A percentile compares a stretch with the other conserved stretches of the same genome.
Conservation (phyloP, 2,329 filamentous ascomycete genomes). For the Fusarium falciforme region DNA sequence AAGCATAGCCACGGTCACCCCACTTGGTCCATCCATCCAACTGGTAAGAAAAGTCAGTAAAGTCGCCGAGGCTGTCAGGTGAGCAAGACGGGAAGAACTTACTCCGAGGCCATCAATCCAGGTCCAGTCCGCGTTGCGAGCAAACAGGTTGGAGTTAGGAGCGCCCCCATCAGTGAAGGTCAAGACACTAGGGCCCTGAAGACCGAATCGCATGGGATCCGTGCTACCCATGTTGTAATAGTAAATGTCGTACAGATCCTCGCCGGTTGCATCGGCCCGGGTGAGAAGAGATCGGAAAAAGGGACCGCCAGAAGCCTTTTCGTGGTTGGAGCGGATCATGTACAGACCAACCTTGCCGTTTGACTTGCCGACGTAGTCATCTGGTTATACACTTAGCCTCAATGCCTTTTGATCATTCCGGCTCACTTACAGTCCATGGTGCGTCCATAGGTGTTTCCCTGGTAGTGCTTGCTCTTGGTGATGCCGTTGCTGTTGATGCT, state of each 20-base stretch:
- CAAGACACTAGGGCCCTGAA: slow-evolving; percentile 55
- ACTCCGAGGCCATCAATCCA: slow-evolving; percentile 48
- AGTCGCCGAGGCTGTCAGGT: not conserved
- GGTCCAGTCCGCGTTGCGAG: slow-evolving; percentile 49
- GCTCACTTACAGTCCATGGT: slow-evolving; percentile 44
- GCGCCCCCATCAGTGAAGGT: slow-evolving; percentile 52
- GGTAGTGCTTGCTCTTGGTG: slow-evolving; percentile 55
- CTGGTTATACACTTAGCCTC: slow-evolving; percentile 21
- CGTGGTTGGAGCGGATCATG: slow-evolving; percentile 54
- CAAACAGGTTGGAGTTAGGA: slow-evolving; percentile 51
- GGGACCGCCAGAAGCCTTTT: slow-evolving; percentile 54
- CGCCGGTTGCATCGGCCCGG: slow-evolving; percentile 49
- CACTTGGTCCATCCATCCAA: slow-evolving; percentile 48
- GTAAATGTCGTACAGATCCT: slow-evolving; percentile 57
- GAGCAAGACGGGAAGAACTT: slow-evolving; percentile 1
- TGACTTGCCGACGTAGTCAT: slow-evolving; percentile 53
- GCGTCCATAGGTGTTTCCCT: slow-evolving; percentile 53
- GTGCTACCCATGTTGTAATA: slow-evolving; percentile 58
- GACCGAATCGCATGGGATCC: slow-evolving; percentile 54
- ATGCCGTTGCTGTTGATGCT: slow-evolving; percentile 44
- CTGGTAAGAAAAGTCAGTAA: not conserved
- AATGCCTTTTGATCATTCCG: fast-evolving
- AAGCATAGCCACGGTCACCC: slow-evolving; percentile 43
- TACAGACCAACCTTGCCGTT: slow-evolving; percentile 51
- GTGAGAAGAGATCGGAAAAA: slow-evolving; percentile 55